phyloP scores from a whole-genome alignment of 257 asterid genomes.

The Przewalskia tangutica region DNA sequence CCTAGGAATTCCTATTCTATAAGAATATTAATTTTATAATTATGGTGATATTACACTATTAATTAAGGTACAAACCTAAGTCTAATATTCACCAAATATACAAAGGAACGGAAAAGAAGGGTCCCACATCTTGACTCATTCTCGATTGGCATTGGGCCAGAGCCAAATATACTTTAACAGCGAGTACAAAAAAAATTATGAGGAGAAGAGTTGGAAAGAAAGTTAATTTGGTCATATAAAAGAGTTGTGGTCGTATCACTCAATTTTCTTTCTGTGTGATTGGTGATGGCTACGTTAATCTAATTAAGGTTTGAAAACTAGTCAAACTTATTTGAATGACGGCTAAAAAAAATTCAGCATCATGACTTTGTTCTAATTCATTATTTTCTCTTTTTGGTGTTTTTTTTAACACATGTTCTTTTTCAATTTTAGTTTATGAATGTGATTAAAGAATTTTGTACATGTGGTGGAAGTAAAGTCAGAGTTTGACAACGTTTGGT shows the following conservation, averaged over 20 bases:
- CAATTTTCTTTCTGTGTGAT: background rate
- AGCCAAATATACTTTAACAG: too few species aligned
- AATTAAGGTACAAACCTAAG: too few species aligned
- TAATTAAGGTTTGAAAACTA: background rate
- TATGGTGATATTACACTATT: too few species aligned
- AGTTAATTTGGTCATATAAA: background rate
- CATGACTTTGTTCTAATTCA: background rate
- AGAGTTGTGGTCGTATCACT: background rate
- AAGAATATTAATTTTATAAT: too few species aligned
- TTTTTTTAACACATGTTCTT: background rate
- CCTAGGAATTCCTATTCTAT: too few species aligned
- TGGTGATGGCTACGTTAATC: background rate
- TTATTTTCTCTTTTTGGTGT: background rate
- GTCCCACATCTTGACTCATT: too few species aligned
- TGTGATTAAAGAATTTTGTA: background rate
- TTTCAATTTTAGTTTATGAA: background rate
- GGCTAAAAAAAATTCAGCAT: background rate
- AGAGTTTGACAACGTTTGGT: too few species aligned
- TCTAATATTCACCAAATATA: too few species aligned
- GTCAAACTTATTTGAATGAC: background rate
- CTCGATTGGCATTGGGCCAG: too few species aligned
- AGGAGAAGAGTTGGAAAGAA: background rate
- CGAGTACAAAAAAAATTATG: too few species aligned
- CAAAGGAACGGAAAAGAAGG: too few species aligned
- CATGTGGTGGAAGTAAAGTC: background rate